These are phyloP conservation scores for Collybia mongolica DNA, from an alignment of 768 basidiomycete genomes.

Conservation along the genomic window DNA sequence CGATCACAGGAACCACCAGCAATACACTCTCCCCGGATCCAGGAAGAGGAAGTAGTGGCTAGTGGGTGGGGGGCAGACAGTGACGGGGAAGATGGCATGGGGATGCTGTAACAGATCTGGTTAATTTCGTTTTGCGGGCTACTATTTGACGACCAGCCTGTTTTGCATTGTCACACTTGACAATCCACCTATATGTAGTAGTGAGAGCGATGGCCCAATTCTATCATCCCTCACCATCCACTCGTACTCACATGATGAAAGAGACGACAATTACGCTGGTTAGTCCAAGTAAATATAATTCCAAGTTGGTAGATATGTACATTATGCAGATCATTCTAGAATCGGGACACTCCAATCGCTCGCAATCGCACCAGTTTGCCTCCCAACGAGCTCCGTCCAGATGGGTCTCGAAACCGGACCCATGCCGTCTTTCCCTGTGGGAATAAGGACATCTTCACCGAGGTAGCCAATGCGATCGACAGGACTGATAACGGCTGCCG, in stretches of 20 bases:
- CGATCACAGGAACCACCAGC: constrained; percentile 24
- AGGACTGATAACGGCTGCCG: constrained; percentile 75
- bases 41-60: constrained; percentile 63
- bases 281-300: no score
- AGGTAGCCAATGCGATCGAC: constrained; percentile 74
- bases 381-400: constrained; percentile 70
- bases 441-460: constrained; percentile 61
- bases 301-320: no score
- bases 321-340: no score
- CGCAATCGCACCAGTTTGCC: constrained; percentile 74
- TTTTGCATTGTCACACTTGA: no score
- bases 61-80: constrained; percentile 75
- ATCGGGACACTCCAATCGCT: constrained; percentile 74
- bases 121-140: no score
- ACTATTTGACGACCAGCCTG: no score
- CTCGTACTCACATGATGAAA: no score
- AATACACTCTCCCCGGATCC: constrained; percentile 29
- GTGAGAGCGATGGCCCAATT: no score
- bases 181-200: no score
- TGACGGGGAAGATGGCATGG: constrained; percentile 74
- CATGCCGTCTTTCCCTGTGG: constrained; percentile 70
- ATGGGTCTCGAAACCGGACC: constrained; percentile 76
- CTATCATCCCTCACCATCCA: not conserved
- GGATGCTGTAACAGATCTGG: constrained; percentile 43
- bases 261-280: no score